These are phyloP conservation scores for Vararia minispora DNA, from an alignment of 768 basidiomycete genomes.

Conservation along the genomic window DNA sequence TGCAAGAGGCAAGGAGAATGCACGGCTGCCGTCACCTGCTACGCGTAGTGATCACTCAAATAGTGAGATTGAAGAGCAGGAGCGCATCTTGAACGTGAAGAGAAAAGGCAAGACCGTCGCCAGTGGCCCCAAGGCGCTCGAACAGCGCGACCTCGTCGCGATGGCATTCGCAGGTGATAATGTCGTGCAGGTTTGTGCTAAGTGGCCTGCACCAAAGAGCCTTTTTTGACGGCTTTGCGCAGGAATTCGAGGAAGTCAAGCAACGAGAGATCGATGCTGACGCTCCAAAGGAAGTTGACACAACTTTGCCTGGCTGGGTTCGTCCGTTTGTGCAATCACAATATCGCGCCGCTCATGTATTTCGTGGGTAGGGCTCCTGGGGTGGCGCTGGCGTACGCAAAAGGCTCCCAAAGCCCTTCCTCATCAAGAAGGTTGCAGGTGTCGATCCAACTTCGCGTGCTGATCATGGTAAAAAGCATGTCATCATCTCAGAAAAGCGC, in stretches of 20 bases:
- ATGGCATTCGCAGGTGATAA: constrained; percentile 96
- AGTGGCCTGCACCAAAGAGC: not conserved
- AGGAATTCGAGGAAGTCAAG: constrained; percentile 87
- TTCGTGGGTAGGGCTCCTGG: constrained; percentile 69
- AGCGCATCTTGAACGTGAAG: constrained; percentile 30
- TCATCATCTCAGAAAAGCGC: constrained; percentile 92
- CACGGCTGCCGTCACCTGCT: constrained; percentile 10
- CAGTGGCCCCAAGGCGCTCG: constrained; percentile 51
- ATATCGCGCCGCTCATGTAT: not conserved
- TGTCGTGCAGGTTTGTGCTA: constrained; percentile 63
- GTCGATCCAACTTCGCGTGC: constrained; percentile 69
- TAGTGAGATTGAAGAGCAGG: constrained; percentile 66
- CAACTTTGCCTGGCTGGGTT: constrained; percentile 93
- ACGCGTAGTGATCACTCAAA: constrained; percentile 30
- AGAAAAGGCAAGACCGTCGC: constrained; percentile 32
- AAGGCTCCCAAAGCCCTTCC: constrained; percentile 48
- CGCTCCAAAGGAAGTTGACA: constrained; percentile 81
- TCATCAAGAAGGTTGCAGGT: constrained; percentile 76
- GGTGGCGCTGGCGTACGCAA: constrained; percentile 66
- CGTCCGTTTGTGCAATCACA: constrained; percentile 18
- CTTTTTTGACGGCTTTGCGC: constrained; percentile 5
- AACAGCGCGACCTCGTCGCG: constrained; percentile 88
- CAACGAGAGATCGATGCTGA: constrained; percentile 73
- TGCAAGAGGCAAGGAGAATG: not conserved
- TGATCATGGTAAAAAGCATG: constrained; percentile 74